A percentile compares a stretch with the other conserved stretches of the same genome.
phyloP scores from a whole-genome alignment of 2,329 filamentous ascomycete species.

The Ophiostoma piceae region DNA sequence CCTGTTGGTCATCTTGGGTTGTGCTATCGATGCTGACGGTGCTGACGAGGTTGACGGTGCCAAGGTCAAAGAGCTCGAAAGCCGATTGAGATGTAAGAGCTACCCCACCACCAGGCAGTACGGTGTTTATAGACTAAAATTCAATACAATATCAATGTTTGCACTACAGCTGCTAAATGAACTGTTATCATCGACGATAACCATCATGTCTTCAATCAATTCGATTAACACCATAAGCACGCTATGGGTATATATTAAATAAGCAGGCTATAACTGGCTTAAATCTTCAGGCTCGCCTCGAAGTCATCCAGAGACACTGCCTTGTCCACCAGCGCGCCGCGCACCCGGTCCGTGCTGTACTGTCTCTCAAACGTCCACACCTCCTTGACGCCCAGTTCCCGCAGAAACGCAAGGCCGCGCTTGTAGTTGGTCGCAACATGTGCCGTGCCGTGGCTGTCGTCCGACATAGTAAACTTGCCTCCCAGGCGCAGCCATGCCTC shows the following conservation, averaged over 20 bases:
- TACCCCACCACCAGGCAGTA: neutral
- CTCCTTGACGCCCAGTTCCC: conserved; percentile 57
- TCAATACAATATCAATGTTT: no score
- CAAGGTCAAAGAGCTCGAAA: neutral
- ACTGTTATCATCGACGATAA: neutral
- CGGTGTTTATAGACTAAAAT: neutral
- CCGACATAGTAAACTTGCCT: conserved; percentile 83
- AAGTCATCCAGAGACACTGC: conserved; percentile 29
- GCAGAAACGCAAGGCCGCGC: conserved; percentile 64
- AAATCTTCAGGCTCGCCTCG: conserved; percentile 5
- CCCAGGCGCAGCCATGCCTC: conserved; percentile 67
- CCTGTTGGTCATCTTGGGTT: conserved; percentile 23
- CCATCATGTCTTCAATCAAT: neutral
- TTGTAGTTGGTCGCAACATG: conserved; percentile 84
- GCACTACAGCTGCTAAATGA: neutral
- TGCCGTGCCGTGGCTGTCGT: conserved; percentile 85
- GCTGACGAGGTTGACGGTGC: neutral
- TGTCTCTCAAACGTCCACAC: conserved; percentile 53
- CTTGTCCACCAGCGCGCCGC: conserved; percentile 39
- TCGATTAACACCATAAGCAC: neutral
- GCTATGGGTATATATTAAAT: neutral
- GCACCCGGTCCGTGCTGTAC: conserved; percentile 27
- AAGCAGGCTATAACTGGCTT: neutral
- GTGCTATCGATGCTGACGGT: neutral
- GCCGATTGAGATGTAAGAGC: neutral